Evolutionary conservation across 768 basidiomycete genomes (phyloP).

Genomic region (Paxillus ammoniavirescens): DNA sequence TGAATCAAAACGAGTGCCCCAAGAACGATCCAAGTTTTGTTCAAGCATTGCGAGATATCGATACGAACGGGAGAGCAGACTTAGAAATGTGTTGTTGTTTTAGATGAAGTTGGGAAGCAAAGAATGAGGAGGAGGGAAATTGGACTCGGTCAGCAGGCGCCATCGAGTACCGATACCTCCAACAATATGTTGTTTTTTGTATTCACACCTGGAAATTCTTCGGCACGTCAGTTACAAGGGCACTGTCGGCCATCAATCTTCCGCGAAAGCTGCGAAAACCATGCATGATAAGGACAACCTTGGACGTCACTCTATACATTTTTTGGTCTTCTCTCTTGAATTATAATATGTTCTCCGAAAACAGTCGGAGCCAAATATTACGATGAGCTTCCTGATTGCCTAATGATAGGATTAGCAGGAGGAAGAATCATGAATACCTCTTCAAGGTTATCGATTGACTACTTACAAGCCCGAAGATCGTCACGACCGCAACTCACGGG

Average conservation of each 20-base stretch:
- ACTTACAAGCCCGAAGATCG: slow-evolving; percentile 14
- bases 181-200: slow-evolving; percentile 18
- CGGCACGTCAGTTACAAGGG: slow-evolving; percentile 12
- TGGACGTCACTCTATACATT: slow-evolving; percentile 24
- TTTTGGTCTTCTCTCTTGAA: slow-evolving; percentile 28
- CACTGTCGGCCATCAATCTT: slow-evolving; percentile 25
- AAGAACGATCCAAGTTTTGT: slow-evolving; percentile 47
- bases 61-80: slow-evolving; percentile 5
- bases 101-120: slow-evolving; percentile 5
- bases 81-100: slow-evolving; percentile 18
- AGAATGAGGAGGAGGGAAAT: slow-evolving; percentile 8
- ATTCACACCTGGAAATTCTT: slow-evolving; percentile 11
- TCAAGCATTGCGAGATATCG: slow-evolving; percentile 41
- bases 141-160: slow-evolving; percentile 18
- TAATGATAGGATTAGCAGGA: slow-evolving; percentile 2
- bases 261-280: slow-evolving; percentile 19
- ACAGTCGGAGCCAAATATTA: slow-evolving; percentile 11
- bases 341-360: slow-evolving; percentile 18
- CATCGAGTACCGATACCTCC: slow-evolving; percentile 5
- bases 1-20: slow-evolving; percentile 75
- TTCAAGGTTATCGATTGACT: slow-evolving; percentile 17
- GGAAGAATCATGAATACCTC: slow-evolving; percentile 7
- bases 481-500: neutral
- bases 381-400: slow-evolving; percentile 1
- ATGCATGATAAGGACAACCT: slow-evolving; percentile 7